phyloP scores from a whole-genome alignment of 2,329 filamentous ascomycete species.

The Alternaria rosae region DNA sequence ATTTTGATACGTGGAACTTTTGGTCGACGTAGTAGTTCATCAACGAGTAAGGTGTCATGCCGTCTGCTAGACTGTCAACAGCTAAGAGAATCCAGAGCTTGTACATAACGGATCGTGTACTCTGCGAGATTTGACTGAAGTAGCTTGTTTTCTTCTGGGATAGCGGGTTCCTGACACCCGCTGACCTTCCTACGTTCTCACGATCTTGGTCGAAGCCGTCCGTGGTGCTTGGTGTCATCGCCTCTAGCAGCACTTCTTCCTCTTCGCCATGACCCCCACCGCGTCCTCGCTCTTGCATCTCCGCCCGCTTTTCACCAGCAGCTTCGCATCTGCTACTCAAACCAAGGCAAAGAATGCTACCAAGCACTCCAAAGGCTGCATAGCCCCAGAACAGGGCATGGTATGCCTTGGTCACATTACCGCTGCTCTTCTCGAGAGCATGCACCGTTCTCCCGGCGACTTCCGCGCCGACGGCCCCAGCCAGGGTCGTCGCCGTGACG shows the following conservation, averaged over 20 bases:
- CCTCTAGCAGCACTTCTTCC: constrained; percentile 44
- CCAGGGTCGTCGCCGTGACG: constrained; percentile 47
- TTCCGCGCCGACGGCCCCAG: constrained; percentile 44
- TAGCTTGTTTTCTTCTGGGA: constrained; percentile 42
- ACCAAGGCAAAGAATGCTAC: constrained; percentile 48
- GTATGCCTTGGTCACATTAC: constrained; percentile 46
- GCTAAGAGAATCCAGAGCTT: constrained; percentile 70
- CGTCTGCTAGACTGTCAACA: constrained; percentile 70
- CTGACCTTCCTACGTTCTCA: constrained; percentile 17
- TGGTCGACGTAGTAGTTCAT: constrained; percentile 49
- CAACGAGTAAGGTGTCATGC: constrained; percentile 57
- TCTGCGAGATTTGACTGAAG: constrained; percentile 63
- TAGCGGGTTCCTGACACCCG: constrained; percentile 22
- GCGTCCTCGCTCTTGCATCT: constrained; percentile 34
- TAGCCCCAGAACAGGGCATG: constrained; percentile 55
- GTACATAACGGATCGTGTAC: constrained; percentile 67
- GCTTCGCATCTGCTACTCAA: constrained; percentile 53
- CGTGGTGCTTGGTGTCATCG: constrained; percentile 42
- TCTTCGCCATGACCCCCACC: constrained; percentile 34
- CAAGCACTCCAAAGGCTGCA: constrained; percentile 51
- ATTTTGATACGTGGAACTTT: constrained; percentile 53
- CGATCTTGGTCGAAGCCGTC: constrained; percentile 40
- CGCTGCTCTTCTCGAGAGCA: constrained; percentile 51
- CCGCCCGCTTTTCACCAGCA: constrained; percentile 37
- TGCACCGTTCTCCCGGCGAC: constrained; percentile 52